These are phyloP conservation scores for sunflower (Helianthus annuus) DNA, from an alignment of 129 eudicot species.

Conservation along the genomic window DNA sequence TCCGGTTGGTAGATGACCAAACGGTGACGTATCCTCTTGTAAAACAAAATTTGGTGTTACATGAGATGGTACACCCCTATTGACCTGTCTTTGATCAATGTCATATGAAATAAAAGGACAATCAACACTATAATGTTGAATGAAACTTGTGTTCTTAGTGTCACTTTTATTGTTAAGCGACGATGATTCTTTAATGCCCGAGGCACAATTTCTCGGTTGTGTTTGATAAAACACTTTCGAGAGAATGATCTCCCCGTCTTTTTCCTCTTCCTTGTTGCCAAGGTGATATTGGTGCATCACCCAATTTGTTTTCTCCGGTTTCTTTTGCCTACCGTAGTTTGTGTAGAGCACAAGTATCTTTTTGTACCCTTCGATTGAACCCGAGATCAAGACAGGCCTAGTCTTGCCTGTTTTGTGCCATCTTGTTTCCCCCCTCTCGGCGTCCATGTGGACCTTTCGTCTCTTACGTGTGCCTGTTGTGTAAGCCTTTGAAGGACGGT, in stretches of 20 bases:
- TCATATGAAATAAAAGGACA: conserved; percentile 42
- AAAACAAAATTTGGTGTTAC: conserved; percentile 55
- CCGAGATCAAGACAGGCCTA: conserved; percentile 52
- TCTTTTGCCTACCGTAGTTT: conserved; percentile 85
- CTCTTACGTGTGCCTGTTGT: conserved; percentile 95
- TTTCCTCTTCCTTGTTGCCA: conserved; percentile 80
- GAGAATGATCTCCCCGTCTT: conserved; percentile 87
- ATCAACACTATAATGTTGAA: conserved; percentile 50
- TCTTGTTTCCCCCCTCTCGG: conserved; percentile 82
- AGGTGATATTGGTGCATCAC: conserved; percentile 98
- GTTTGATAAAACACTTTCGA: conserved; percentile 97
- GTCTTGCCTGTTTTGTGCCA: conserved; percentile 99
- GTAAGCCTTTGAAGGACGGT: conserved; percentile 94
- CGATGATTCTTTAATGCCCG: conserved; percentile 32
- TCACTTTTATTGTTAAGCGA: conserved; percentile 21
- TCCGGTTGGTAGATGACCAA: conserved; percentile 48
- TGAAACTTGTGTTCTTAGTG: conserved; percentile 24
- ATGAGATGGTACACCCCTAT: conserved; percentile 51
- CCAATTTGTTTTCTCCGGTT: conserved; percentile 97
- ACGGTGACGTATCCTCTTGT: conserved; percentile 61
- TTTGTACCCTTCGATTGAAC: conserved; percentile 68
- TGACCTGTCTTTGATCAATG: conserved; percentile 37
- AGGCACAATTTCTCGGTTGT: conserved; percentile 85
- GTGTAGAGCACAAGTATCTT: conserved; percentile 92
- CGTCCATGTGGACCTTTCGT: conserved; percentile 79